Evolutionary conservation across 2,329 filamentous ascomycete genomes (phyloP).

Genomic region (Nigrospora sphaerica): DNA sequence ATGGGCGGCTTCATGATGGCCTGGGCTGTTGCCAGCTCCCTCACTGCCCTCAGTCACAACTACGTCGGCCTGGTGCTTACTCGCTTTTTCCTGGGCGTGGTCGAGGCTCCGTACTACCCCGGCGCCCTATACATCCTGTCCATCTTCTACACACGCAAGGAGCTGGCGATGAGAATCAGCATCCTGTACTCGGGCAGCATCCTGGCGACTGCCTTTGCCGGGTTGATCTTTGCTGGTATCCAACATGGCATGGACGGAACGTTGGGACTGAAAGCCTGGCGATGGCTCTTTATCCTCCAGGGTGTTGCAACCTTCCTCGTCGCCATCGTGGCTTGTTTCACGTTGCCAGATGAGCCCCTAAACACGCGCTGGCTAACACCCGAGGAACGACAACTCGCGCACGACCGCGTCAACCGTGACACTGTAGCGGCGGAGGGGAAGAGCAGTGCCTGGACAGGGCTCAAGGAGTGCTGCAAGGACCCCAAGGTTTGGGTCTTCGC

Average conservation of each 20-base stretch:
- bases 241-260: slow-evolving; percentile 3
- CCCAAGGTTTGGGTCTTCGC: neutral
- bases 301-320: slow-evolving; percentile 3
- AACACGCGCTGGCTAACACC: slow-evolving; percentile 2
- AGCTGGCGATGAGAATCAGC: neutral
- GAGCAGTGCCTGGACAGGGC: neutral
- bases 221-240: slow-evolving; percentile 5
- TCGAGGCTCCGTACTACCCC: slow-evolving; percentile 39
- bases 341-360: slow-evolving; percentile 2
- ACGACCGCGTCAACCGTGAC: slow-evolving; percentile 5
- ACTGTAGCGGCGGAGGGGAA: slow-evolving; percentile 2
- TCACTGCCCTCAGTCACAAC: slow-evolving; percentile 36
- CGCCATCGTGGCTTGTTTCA: slow-evolving; percentile 1
- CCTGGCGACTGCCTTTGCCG: slow-evolving; percentile 6
- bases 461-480: neutral
- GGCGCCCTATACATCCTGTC: slow-evolving; percentile 19
- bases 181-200: neutral
- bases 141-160: slow-evolving; percentile 3
- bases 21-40: slow-evolving; percentile 39
- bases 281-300: slow-evolving; percentile 7
- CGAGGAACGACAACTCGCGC: slow-evolving; percentile 1
- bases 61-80: slow-evolving; percentile 31
- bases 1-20: slow-evolving; percentile 30
- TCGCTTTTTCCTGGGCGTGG: slow-evolving; percentile 35
- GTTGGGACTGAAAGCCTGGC: slow-evolving; percentile 19